phyloP scores from a whole-genome alignment of 2,329 filamentous ascomycete genomes.

The Fusarium nygamai region DNA sequence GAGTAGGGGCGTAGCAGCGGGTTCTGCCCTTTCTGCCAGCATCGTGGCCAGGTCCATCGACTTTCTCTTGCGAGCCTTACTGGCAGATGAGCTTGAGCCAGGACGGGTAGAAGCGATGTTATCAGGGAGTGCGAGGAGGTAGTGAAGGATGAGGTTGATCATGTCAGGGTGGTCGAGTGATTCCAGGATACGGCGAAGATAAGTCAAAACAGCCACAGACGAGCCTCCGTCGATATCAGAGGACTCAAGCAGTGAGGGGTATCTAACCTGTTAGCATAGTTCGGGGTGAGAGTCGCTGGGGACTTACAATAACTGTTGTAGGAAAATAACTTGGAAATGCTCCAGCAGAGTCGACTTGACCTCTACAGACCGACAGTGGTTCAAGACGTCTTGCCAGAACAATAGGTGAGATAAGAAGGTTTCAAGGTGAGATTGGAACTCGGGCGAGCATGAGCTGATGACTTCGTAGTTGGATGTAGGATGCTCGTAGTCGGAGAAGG shows the following conservation, averaged over 20 bases:
- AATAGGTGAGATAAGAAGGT: slow-evolving; percentile 94
- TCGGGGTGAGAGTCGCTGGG: not conserved
- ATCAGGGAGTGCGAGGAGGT: slow-evolving; percentile 85
- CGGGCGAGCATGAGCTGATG: slow-evolving; percentile 76
- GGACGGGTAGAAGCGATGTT: slow-evolving; percentile 49
- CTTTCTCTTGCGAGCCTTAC: slow-evolving; percentile 81
- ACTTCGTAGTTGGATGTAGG: slow-evolving; percentile 75
- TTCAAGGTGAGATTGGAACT: slow-evolving; percentile 86
- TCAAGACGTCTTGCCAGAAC: slow-evolving; percentile 98
- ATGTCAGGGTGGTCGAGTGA: slow-evolving; percentile 93
- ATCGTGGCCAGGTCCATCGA: slow-evolving; percentile 88
- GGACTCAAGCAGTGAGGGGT: slow-evolving; percentile 94
- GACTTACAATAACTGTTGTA: slow-evolving; percentile 88
- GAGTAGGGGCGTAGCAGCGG: slow-evolving; percentile 79
- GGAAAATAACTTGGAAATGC: slow-evolving; percentile 95
- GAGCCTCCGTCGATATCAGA: slow-evolving; percentile 97
- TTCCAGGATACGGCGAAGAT: slow-evolving; percentile 89
- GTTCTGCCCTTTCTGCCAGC: slow-evolving; percentile 78
- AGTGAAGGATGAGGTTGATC: slow-evolving; percentile 92
- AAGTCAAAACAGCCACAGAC: slow-evolving; percentile 93
- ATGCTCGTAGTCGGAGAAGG: slow-evolving; percentile 88
- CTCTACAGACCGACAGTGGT: slow-evolving; percentile 91
- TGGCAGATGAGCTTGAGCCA: slow-evolving; percentile 62
- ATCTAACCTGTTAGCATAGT: slow-evolving; percentile 61
- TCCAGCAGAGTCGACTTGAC: slow-evolving; percentile 93